A percentile compares a stretch with the other conserved stretches of the same genome.
phyloP scores from a whole-genome alignment of 1,139 yeast genomes.

The Zygosaccharomyces pseudobailii region DNA sequence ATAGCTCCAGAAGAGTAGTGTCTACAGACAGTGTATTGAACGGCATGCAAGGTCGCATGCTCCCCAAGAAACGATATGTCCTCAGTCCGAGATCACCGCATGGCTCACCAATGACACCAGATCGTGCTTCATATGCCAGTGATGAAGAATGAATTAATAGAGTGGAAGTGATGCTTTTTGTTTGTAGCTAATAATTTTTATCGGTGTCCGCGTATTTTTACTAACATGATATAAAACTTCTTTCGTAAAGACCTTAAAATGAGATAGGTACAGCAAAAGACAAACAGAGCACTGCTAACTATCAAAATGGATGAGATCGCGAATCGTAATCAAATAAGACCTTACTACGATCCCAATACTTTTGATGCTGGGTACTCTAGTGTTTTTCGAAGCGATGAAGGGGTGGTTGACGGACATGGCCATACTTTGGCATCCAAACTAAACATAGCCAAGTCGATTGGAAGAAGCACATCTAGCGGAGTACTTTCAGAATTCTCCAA shows the following conservation, averaged over 20 bases:
- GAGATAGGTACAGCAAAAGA: not conserved
- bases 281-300: not conserved
- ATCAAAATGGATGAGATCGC: slow-evolving; percentile 11
- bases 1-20: slow-evolving; percentile 12
- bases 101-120: slow-evolving; percentile 3
- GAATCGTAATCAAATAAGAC: slow-evolving; percentile 42
- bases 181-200: slow-evolving; percentile 1
- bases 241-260: not conserved
- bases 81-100: not conserved
- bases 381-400: slow-evolving; percentile 55
- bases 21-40: slow-evolving; percentile 6
- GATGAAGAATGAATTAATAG: not conserved
- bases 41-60: not conserved
- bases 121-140: not conserved
- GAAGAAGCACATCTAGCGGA: slow-evolving; percentile 6
- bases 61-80: not conserved
- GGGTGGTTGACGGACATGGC: slow-evolving; percentile 43
- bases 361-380: slow-evolving; percentile 67
- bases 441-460: slow-evolving; percentile 22
- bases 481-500: slow-evolving; percentile 7
- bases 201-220: not conserved
- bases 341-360: slow-evolving; percentile 67
- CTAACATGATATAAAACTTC: not conserved
- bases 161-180: not conserved
- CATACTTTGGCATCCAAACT: slow-evolving; percentile 37